Evolutionary conservation across 495 filamentous ascomycete species (phyloP).

Genomic region (Xylaria scruposa): DNA sequence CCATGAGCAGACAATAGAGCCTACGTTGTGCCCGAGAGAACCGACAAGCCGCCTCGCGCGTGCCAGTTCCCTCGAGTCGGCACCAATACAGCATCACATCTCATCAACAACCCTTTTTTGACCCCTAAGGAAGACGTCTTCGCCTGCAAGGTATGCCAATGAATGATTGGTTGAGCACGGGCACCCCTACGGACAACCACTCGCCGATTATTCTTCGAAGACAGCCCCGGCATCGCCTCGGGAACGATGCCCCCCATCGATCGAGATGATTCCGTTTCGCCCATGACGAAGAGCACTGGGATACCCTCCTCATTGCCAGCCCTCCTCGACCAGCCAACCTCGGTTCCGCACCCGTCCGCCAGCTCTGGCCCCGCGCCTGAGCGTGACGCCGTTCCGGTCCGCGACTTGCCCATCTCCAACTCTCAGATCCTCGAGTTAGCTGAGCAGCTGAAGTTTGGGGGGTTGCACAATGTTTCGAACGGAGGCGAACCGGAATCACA

Average conservation of each 20-base stretch:
- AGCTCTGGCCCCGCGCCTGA: constrained; percentile 13
- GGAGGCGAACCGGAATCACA: constrained; percentile 43
- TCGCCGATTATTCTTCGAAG: neutral
- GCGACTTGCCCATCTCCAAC: constrained; percentile 29
- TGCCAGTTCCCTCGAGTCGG: constrained; percentile 8
- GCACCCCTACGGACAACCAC: neutral
- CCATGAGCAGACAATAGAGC: neutral
- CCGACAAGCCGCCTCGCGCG: neutral
- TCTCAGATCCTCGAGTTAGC: constrained; percentile 30
- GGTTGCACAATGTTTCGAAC: constrained; percentile 54
- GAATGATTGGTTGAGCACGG: neutral
- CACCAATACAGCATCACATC: neutral
- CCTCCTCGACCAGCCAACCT: constrained; percentile 29
- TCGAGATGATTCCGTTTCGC: constrained; percentile 42
- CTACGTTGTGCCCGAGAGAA: neutral
- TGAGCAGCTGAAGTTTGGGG: constrained; percentile 29
- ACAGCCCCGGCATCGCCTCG: neutral
- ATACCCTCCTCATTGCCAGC: constrained; percentile 26
- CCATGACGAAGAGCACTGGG: constrained; percentile 38
- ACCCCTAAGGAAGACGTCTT: neutral
- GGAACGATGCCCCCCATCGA: constrained; percentile 41
- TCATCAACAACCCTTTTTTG: neutral
- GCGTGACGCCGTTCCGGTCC: constrained; percentile 21
- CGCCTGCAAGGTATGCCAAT: neutral
- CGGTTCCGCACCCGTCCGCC: constrained; percentile 3